A percentile compares a stretch with the other conserved stretches of the same genome.
These are phyloP conservation scores for Colletotrichum brevisporum DNA, from an alignment of 2,329 filamentous ascomycete genomes.

Conservation along the genomic window DNA sequence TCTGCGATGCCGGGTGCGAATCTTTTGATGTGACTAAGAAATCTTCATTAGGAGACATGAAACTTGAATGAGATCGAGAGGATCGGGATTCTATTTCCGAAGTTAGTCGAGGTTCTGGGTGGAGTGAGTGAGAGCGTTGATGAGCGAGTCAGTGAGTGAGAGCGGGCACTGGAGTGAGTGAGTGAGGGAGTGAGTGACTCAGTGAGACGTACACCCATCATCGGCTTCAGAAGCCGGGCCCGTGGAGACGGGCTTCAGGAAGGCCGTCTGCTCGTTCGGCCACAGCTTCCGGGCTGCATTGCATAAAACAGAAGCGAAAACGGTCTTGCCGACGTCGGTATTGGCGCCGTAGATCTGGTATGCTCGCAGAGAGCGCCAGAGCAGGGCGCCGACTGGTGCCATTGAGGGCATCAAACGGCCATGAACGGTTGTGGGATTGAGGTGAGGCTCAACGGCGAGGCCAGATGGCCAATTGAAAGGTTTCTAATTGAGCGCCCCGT, in stretches of 20 bases:
- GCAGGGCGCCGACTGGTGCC: constrained; percentile 68
- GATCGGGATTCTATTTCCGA: constrained; percentile 17
- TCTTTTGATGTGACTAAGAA: constrained; percentile 71
- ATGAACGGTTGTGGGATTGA: constrained; percentile 8
- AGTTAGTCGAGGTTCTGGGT: constrained; percentile 2
- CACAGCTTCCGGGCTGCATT: constrained; percentile 68
- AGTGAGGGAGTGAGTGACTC: neutral
- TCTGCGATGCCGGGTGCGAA: constrained; percentile 66
- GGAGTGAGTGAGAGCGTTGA: neutral
- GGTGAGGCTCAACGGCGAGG: neutral
- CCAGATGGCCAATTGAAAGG: neutral
- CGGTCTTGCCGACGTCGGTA: constrained; percentile 88
- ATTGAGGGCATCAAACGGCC: constrained; percentile 44
- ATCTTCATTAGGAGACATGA: constrained; percentile 11
- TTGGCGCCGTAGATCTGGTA: constrained; percentile 88
- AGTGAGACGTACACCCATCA: constrained; percentile 66
- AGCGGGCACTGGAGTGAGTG: no score
- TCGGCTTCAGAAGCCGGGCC: constrained; percentile 79
- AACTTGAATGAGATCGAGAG: neutral
- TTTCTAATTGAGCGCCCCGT: constrained; percentile 1
- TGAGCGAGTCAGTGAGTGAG: neutral
- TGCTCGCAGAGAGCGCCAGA: constrained; percentile 78
- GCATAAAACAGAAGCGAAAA: constrained; percentile 81
- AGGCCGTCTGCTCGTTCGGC: constrained; percentile 67
- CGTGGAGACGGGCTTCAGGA: constrained; percentile 87